Base-by-base conservation (phyloP, 441 rosid species). In the Pelargonium cotyledonis region DNA sequence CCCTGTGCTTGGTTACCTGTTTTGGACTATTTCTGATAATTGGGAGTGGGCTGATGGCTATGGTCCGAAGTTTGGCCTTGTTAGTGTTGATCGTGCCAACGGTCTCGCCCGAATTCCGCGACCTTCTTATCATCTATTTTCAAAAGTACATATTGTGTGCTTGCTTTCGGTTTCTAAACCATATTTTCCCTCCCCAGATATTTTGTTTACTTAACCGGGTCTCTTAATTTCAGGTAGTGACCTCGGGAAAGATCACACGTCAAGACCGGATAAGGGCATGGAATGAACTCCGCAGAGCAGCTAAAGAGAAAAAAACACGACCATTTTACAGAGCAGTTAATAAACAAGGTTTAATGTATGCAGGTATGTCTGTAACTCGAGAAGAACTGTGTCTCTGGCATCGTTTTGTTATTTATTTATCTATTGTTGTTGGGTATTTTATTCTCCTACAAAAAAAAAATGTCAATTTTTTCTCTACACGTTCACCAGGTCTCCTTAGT, bases 21-120 rank as follows among this genome's bases (percentile, higher is more conserved):
- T 94, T 76, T 94, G 98, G 98, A 94, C 98, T 51, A 86, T 87
- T 66, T 94, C 98, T 12, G 98, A 91, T 78, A 94, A 94, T 67
- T 94, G 98, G 97, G 98, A 94, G 79, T 91, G 97, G 98, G 98
- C 98, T 65, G 96, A 94, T 81, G 98, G 98, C 38, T 94, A 94
- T 77, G 98, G 98, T 77, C 98, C 97, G 63, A 94, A 94, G 83
- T 94, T 94, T 78, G 98, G 98, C 70, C 92, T 94, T 64, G 96
- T 89, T n/a, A 86, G 89, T 8, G 98, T 91, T 66, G 93, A 94
- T 75, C 92, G 97, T 64, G 79, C 85, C 70, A 87, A 91, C 72
- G 35, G 69, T 79, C 86, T 94, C 73, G 85, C 93, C 51, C 79
- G 98, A 70, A 78, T 77, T 41, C 89, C 89, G 10, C 92, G 95